Conservation (phyloP, 2,329 filamentous ascomycete species). For the Pseudopithomyces chartarum region DNA sequence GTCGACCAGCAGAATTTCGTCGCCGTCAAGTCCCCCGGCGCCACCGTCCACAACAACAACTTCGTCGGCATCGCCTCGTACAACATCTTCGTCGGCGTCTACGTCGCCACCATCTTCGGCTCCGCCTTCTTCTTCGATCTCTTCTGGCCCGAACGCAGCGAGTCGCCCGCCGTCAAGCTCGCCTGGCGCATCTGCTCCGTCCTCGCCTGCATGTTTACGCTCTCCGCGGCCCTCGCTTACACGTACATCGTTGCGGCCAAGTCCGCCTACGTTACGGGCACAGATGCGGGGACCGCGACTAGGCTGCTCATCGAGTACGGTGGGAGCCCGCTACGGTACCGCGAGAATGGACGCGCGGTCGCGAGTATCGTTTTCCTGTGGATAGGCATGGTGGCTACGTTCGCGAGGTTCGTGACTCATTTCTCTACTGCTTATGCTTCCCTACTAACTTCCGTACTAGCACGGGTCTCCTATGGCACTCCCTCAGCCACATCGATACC, state of each 20-base stretch:
- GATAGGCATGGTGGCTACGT: constrained; percentile 56
- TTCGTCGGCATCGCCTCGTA: constrained; percentile 61
- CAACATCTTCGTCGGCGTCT: constrained; percentile 64
- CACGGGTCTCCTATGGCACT: constrained; percentile 46
- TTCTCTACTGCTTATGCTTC: not conserved
- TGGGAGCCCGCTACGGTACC: constrained; percentile 50
- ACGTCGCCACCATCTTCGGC: constrained; percentile 63
- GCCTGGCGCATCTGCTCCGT: constrained; percentile 61
- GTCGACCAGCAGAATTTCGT: constrained; percentile 59
- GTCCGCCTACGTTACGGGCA: constrained; percentile 53
- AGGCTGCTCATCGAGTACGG: constrained; percentile 44
- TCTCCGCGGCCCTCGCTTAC: constrained; percentile 55
- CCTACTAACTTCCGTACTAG: constrained; percentile 24
- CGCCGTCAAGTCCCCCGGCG: constrained; percentile 44
- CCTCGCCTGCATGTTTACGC: constrained; percentile 53
- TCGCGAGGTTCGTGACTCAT: constrained; percentile 48
- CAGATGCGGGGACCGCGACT: constrained; percentile 35
- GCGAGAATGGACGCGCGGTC: constrained; percentile 56
- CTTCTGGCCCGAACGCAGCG: constrained; percentile 62
- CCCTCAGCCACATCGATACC: constrained; percentile 45
- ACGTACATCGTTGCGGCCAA: constrained; percentile 58
- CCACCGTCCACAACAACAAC: constrained; percentile 59
- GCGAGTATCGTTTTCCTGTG: constrained; percentile 60
- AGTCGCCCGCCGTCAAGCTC: constrained; percentile 54
- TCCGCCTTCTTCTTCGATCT: constrained; percentile 66